Conservation (phyloP, 306 rosid genomes). For the Begonia peltatifolia region DNA sequence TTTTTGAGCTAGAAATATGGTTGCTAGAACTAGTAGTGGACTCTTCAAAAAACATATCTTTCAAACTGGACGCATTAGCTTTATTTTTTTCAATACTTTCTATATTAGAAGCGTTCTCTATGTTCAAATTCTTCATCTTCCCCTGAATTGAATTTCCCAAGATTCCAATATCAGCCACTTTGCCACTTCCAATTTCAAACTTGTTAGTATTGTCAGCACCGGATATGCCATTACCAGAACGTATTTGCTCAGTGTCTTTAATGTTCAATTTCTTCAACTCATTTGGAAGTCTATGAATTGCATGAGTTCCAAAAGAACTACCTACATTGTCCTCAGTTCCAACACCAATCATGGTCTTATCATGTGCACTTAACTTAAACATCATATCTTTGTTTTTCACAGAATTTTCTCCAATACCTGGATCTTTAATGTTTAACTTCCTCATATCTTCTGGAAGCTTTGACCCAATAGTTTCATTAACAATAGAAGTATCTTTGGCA, state of each 20-base stretch:
- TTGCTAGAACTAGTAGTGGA: constrained; percentile 5
- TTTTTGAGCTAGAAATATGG: constrained; percentile 19
- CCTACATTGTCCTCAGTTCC: constrained; percentile 19
- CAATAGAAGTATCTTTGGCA: constrained; percentile 10
- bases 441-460: constrained; percentile 36
- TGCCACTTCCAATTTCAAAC: constrained; percentile 16
- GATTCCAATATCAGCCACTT: constrained; percentile 12
- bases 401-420: constrained; percentile 6
- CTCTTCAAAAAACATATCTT: constrained; percentile 5
- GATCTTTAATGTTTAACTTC: constrained; percentile 37
- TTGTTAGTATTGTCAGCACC: constrained; percentile 9
- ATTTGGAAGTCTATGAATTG: constrained; percentile 36
- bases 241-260: constrained; percentile 15
- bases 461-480: constrained; percentile 8
- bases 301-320: constrained; percentile 12
- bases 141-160: constrained; percentile 20
- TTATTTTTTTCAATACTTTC: constrained; percentile 10
- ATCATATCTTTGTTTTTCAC: constrained; percentile 12
- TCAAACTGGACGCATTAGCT: constrained; percentile 4
- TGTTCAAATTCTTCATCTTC: constrained; percentile 44
- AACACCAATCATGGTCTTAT: constrained; percentile 10
- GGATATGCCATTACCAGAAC: constrained; percentile 6
- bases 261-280: constrained; percentile 45
- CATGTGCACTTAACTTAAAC: constrained; percentile 13
- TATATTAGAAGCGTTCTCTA: constrained; percentile 17